Base-by-base conservation (phyloP, 495 filamentous ascomycete genomes). In the Penicillium crystallinum region DNA sequence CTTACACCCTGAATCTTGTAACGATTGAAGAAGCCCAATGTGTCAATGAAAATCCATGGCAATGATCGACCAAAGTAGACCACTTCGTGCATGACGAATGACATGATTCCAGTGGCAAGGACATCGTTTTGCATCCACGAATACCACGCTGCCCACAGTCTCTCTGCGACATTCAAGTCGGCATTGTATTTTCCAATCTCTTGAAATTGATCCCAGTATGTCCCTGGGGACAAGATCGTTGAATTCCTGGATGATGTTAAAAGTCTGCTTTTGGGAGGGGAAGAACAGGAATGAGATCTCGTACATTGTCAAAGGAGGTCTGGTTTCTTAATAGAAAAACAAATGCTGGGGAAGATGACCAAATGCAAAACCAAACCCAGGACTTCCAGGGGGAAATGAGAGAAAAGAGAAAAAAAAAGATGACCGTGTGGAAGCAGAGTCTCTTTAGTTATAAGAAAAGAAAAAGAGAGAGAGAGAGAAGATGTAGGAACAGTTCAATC, bases 91-190 rank as follows among this genome's bases (percentile, higher is more conserved):
- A 97, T 92, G 49, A 86, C 66, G 70, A 97, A 97, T 42, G 89
- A 95, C 88, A 97, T 87, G 74, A 97, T 91, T 33, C 91, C 92
- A 12, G 92, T 97, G 43, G 92, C 92, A 31, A 97, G 84, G 40
- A 87, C 84, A 78, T 97, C 92, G 62, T 97, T 97, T 62, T 91
- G 88, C 90, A 97, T 95, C 82, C 86, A 97, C n/a, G 91, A 82
- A 68, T 97, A 97, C 92, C 92, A 89, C 65, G 92, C 89, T 21
- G 89, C 87, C 92, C 92, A 97, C 45, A 95, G 70, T 44, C 83
- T 79, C 75, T 97, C 92, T 58, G 83, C 75, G 43, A 88, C 71
- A 69, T 93, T 96, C 42, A 97, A 79, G 40, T 92, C 81, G 43
- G 95, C 77, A 79, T 93, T 95, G 77, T 89, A 87, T 58, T 88